Evolutionary conservation across 257 asterid species (phyloP).

Genomic region (Scutellaria baicalensis): DNA sequence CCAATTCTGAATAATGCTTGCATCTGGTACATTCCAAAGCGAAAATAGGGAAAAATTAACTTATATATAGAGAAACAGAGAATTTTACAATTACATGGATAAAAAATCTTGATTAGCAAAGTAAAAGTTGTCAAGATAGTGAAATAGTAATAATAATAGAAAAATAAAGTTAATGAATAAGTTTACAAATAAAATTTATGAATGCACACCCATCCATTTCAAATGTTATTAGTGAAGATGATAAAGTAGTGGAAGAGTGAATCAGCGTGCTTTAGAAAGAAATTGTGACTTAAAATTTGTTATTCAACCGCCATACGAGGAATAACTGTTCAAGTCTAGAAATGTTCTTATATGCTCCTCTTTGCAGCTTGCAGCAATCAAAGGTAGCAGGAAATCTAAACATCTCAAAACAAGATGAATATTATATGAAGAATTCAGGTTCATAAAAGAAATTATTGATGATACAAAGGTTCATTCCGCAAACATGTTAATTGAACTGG

Average conservation of each 20-base stretch:
- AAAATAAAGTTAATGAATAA: neutral
- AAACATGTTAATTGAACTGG: neutral
- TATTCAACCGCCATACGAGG: neutral
- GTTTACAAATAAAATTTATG: neutral
- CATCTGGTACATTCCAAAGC: slow-evolving; percentile 32
- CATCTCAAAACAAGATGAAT: neutral
- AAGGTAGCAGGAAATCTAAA: neutral
- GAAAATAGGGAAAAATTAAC: neutral
- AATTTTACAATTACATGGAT: neutral
- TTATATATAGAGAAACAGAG: neutral
- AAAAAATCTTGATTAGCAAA: neutral
- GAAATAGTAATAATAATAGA: neutral
- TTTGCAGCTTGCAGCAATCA: neutral
- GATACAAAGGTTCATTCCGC: neutral
- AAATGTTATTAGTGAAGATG: neutral
- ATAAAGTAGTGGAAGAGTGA: neutral
- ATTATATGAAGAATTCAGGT: neutral
- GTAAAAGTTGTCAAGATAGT: neutral
- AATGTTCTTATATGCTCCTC: neutral
- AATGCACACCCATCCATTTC: neutral
- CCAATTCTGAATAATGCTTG: slow-evolving; percentile 61
- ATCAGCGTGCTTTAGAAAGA: neutral
- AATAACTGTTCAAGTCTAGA: neutral
- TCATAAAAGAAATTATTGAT: neutral
- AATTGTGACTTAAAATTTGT: neutral